Conservation (phyloP, 2,329 filamentous ascomycete genomes). For the Neofusicoccum cordaticola region DNA sequence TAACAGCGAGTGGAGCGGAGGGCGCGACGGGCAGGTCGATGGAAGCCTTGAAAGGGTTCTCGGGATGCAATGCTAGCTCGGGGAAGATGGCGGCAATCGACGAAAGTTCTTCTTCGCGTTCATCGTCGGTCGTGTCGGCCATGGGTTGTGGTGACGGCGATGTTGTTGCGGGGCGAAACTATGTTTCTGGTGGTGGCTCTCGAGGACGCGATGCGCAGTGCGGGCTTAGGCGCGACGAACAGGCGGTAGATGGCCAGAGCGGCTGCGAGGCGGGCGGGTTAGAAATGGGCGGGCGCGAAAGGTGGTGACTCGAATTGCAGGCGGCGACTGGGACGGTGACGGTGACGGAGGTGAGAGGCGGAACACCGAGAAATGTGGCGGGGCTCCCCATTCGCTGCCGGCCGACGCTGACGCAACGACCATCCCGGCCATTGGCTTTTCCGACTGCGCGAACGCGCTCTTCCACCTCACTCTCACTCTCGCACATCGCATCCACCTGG, state of each 20-base stretch:
- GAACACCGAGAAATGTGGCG: background rate
- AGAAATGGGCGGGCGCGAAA: background rate
- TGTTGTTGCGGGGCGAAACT: background rate
- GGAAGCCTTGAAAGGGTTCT: conserved; percentile 47
- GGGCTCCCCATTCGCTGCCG: background rate
- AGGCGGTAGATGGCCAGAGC: background rate
- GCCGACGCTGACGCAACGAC: background rate
- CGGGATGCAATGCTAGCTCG: conserved; percentile 53
- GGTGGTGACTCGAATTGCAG: background rate
- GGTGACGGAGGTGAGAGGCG: background rate
- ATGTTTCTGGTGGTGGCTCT: background rate
- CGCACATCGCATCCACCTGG: too few species aligned
- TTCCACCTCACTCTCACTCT: background rate
- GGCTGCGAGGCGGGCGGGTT: background rate
- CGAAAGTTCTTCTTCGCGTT: conserved; percentile 58
- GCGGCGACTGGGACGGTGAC: background rate
- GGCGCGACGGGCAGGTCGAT: conserved; percentile 58
- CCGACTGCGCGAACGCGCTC: background rate
- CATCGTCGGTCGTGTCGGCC: conserved; percentile 45
- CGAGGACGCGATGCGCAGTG: background rate
- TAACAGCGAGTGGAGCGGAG: conserved; percentile 49
- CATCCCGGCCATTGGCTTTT: background rate
- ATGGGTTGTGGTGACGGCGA: background rate
- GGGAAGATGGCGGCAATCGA: conserved; percentile 62
- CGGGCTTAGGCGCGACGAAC: background rate